Conservation (phyloP, 1,284 basidiomycete species). For the Cystobasidium sp. region DNA sequence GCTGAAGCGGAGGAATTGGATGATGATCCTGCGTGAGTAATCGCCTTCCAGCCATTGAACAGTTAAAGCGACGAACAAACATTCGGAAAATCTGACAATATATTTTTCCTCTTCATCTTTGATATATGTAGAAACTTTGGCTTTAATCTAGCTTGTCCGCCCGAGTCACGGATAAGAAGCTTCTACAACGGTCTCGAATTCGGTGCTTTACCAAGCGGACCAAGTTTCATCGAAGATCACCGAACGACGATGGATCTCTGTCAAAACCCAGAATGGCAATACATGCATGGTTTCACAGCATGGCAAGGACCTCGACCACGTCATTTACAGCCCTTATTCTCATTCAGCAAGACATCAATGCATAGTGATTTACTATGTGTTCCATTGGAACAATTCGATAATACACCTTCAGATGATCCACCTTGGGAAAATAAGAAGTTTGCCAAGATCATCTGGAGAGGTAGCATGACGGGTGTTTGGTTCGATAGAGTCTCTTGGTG, state of each 20-base stretch:
- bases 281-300: slow-evolving; percentile 53
- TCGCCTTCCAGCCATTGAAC: background rate
- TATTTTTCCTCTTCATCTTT: background rate
- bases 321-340: slow-evolving; percentile 52
- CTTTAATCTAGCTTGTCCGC: slow-evolving; percentile 53
- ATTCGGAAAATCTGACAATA: background rate
- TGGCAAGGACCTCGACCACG: slow-evolving; percentile 51
- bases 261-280: slow-evolving; percentile 58
- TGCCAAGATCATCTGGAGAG: slow-evolving; percentile 59
- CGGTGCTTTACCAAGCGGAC: slow-evolving; percentile 46
- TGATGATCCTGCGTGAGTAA: slow-evolving; percentile 46
- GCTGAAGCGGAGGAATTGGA: slow-evolving; percentile 44
- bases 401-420: slow-evolving; percentile 57
- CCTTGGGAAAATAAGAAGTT: slow-evolving; percentile 59
- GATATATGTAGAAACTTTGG: slow-evolving; percentile 49
- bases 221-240: slow-evolving; percentile 60
- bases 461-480: slow-evolving; percentile 59
- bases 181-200: slow-evolving; percentile 51
- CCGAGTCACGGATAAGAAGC: slow-evolving; percentile 51
- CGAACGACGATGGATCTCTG: slow-evolving; percentile 61
- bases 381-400: slow-evolving; percentile 60
- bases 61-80: background rate
- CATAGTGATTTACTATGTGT: slow-evolving; percentile 61
- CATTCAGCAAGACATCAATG: slow-evolving; percentile 54
- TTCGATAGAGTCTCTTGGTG: slow-evolving; percentile 58